Evolutionary conservation across 148 eudicot species (phyloP).

Genomic region (Fallopia convolvulus): DNA sequence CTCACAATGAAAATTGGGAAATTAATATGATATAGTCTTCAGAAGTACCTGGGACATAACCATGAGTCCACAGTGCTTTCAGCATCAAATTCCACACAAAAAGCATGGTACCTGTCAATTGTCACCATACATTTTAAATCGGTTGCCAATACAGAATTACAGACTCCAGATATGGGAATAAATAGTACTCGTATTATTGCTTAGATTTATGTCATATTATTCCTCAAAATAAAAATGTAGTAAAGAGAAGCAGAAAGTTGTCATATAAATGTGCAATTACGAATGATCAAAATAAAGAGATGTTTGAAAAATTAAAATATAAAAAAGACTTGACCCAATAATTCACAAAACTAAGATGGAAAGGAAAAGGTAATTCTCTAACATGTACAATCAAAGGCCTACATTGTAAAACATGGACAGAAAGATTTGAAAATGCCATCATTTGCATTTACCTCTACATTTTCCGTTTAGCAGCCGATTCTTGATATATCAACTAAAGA

Average conservation of each 20-base stretch:
- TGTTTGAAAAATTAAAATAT: not conserved
- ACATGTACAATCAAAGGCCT: not conserved
- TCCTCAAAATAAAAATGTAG: not conserved
- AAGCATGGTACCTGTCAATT: conserved; percentile 98
- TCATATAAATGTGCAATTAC: not conserved
- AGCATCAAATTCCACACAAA: conserved; percentile 92
- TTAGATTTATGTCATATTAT: not conserved
- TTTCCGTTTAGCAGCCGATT: not conserved
- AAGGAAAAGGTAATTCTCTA: not conserved
- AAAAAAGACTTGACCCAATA: not conserved
- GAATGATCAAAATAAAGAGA: not conserved
- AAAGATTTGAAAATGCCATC: not conserved
- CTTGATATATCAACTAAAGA: not conserved
- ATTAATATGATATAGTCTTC: not conserved
- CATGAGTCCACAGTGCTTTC: conserved; percentile 78
- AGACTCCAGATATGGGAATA: not conserved
- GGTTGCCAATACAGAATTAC: not conserved
- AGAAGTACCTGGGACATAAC: conserved; percentile 85
- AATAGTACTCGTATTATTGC: not conserved
- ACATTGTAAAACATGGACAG: not conserved
- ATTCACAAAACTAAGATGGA: not conserved
- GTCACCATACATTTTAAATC: conserved; percentile 22
- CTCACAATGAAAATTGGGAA: not conserved
- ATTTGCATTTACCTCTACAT: not conserved
- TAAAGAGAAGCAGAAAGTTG: not conserved